Conservation (phyloP, 2,329 filamentous ascomycete species). For the Fusarium anthophilum region DNA sequence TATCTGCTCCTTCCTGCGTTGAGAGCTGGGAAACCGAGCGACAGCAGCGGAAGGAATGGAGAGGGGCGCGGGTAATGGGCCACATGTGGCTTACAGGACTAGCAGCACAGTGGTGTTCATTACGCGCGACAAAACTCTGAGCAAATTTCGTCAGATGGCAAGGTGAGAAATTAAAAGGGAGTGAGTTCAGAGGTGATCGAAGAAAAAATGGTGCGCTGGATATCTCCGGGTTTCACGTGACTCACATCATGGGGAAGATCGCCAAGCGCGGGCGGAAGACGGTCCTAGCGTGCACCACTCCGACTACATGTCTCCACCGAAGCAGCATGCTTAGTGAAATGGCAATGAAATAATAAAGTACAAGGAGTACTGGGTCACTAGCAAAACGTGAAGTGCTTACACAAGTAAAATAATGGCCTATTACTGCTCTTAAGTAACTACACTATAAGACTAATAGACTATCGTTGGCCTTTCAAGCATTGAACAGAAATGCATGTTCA, state of each 20-base stretch:
- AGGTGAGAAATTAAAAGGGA: background rate
- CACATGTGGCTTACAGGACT: background rate
- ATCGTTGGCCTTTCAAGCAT: too few species aligned
- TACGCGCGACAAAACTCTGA: rapidly evolving
- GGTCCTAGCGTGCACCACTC: background rate
- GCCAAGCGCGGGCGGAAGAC: background rate
- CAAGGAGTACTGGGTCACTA: too few species aligned
- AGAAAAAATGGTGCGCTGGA: background rate
- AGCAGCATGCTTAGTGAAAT: too few species aligned
- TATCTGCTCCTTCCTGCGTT: background rate
- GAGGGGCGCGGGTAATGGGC: background rate
- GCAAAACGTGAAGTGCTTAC: too few species aligned
- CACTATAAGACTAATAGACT: too few species aligned
- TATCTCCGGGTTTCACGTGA: background rate
- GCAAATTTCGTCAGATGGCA: rapidly evolving
- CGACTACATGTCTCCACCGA: background rate
- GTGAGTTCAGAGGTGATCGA: background rate
- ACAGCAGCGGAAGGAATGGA: background rate
- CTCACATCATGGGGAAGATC: background rate
- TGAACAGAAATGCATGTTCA: too few species aligned
- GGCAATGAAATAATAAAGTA: too few species aligned
- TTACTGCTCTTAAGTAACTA: too few species aligned
- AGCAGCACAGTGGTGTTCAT: rapidly evolving
- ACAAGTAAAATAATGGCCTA: too few species aligned
- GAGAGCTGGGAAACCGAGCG: background rate